Conservation (phyloP, 192 early-diverging fungal genomes). For the Chytriomyces confervae region DNA sequence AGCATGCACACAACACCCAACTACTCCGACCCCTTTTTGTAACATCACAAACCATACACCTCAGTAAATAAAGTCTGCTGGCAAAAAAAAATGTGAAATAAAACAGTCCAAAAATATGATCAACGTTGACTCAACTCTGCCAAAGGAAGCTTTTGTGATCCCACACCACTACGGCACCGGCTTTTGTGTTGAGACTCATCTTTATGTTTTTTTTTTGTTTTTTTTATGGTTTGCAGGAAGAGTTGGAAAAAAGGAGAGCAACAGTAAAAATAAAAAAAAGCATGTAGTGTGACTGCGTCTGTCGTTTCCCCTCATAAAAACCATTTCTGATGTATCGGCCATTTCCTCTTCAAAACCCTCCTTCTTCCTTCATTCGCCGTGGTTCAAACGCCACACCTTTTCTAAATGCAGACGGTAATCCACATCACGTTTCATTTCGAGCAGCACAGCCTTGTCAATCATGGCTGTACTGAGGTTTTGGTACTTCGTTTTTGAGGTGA, state of each 20-base stretch:
- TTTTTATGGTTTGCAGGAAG: neutral
- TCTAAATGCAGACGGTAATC: slow-evolving; percentile 52
- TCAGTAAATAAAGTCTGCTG: no score
- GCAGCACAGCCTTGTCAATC: slow-evolving; percentile 60
- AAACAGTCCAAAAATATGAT: neutral
- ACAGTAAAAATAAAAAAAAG: neutral
- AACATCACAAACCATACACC: no score
- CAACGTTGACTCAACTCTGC: slow-evolving; percentile 9
- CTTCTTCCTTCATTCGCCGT: neutral
- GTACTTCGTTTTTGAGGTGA: slow-evolving; percentile 49
- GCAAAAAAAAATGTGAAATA: no score
- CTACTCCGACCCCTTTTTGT: no score
- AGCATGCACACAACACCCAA: neutral
- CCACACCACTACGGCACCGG: slow-evolving; percentile 86
- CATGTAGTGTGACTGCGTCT: neutral
- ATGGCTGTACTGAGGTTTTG: slow-evolving; percentile 53
- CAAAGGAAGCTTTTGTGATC: slow-evolving; percentile 72
- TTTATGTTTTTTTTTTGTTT: neutral
- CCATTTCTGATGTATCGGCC: neutral
- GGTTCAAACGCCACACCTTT: slow-evolving; percentile 35
- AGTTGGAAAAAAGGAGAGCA: neutral
- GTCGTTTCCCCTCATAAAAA: neutral
- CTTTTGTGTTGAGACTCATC: slow-evolving; percentile 4
- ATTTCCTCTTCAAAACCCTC: neutral
- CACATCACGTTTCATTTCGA: slow-evolving; percentile 60